Conservation (phyloP, 306 rosid species). For the Cucumis melo region DNA sequence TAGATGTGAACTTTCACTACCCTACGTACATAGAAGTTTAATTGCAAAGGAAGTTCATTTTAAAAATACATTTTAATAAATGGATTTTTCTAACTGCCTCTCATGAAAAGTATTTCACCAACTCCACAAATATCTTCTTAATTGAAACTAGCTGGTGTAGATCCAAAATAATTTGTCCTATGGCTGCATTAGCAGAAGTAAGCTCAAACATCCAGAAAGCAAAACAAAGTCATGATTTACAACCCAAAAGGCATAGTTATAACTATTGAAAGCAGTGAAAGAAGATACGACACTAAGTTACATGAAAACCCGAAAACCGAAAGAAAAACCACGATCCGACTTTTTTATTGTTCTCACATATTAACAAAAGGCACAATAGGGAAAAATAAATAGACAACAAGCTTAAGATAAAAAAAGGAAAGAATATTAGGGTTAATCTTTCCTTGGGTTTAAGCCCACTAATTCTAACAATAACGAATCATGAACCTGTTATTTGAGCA, state of each 20-base stretch:
- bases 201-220: neutral
- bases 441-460: too few species aligned
- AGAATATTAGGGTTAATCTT: too few species aligned
- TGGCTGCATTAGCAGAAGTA: neutral
- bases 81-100: neutral
- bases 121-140: too few species aligned
- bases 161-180: neutral
- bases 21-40: neutral
- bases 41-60: neutral
- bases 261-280: neutral
- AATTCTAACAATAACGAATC: neutral
- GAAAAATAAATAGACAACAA: too few species aligned
- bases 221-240: neutral
- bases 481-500: neutral
- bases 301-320: too few species aligned
- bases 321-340: too few species aligned
- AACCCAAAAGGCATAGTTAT: neutral
- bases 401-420: too few species aligned
- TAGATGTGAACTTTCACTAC: neutral
- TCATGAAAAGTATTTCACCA: neutral
- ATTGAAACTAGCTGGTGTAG: neutral
- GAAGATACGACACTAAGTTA: too few species aligned
- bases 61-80: neutral
- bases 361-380: too few species aligned
- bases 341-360: too few species aligned